Base-by-base conservation (phyloP, 768 basidiomycete genomes). In the Candolleomyces efflorescens region DNA sequence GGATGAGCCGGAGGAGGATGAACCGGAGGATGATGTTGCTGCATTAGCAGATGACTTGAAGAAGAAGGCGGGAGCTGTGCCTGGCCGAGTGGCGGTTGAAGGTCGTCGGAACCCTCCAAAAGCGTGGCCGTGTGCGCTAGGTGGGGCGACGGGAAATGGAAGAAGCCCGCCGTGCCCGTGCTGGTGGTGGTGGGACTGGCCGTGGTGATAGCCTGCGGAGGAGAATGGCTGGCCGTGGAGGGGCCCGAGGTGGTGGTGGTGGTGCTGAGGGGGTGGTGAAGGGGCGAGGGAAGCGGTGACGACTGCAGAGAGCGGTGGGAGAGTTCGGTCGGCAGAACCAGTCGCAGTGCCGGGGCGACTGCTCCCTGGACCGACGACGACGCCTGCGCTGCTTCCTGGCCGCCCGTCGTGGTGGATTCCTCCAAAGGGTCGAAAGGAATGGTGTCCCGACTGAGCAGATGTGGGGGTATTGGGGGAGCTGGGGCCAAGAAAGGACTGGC, bases 401-500 rank as follows among this genome's bases (percentile, higher is more conserved):
- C 39, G 52, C 32, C 52, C 47, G 27, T 53, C 50, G 56, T 10
- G 24, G 56, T 39, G 23, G 56, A 3, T n/a, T 53, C 36, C 37
- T 50, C 56, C 56, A 45, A 51, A 57, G 56, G 17, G 50, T 53
- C 81, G 86, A 86, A 85, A 87, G 83, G 86, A 86, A 79, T 87
- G 85, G 76, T 67, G 65, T 64, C 58, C 69, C 86, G 87, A 87
- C 84, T 87, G 86, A 9, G 27, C 27, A 27, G 27, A 27, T 3
- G 27, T 27, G 27, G 27, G 27, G 27, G 27, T 27, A 27, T 27
- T 3, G 27, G 27, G 27, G 27, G 27, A 27, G 82, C 79, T 75
- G 81, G 84, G 76, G 78, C 83, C 83, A 81, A 83, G 86, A 86
- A 87, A 87, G 84, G 86, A 87, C 84, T 86, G 84, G 59, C 57